Evolutionary conservation across 2,329 filamentous ascomycete genomes (phyloP).

Genomic region (Alternaria rosae): DNA sequence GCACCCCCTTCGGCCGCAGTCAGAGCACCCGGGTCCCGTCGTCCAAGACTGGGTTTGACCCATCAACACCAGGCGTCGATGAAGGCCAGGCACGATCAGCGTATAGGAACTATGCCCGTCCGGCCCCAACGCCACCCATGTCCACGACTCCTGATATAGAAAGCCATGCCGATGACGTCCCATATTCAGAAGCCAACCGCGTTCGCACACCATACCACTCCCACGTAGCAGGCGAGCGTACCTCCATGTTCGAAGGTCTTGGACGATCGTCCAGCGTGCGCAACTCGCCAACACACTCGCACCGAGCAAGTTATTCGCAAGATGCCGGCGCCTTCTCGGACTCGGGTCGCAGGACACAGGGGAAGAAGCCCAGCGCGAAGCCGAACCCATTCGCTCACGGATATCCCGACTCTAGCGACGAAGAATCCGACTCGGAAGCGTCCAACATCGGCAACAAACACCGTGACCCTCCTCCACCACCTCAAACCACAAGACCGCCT

Average conservation of each 20-base stretch:
- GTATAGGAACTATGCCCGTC: slow-evolving; percentile 49
- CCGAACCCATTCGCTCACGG: slow-evolving; percentile 36
- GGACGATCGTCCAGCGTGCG: slow-evolving; percentile 63
- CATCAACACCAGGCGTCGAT: slow-evolving; percentile 65
- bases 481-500: slow-evolving; percentile 25
- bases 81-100: slow-evolving; percentile 65
- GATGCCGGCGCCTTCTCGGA: slow-evolving; percentile 42
- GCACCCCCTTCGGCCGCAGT: slow-evolving; percentile 49
- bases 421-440: slow-evolving; percentile 36
- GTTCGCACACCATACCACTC: slow-evolving; percentile 62
- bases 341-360: slow-evolving; percentile 38
- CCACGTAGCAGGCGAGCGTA: slow-evolving; percentile 63
- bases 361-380: slow-evolving; percentile 34
- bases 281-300: slow-evolving; percentile 52
- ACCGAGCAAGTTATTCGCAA: slow-evolving; percentile 30
- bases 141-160: slow-evolving; percentile 28
- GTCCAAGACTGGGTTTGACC: slow-evolving; percentile 65
- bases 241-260: slow-evolving; percentile 61
- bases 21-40: slow-evolving; percentile 56
- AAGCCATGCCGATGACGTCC: slow-evolving; percentile 33
- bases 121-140: slow-evolving; percentile 43
- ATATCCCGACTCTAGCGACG: slow-evolving; percentile 42
- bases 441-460: slow-evolving; percentile 25
- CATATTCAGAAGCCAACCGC: slow-evolving; percentile 57
- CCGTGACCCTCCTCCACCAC: slow-evolving; percentile 21